Evolutionary conservation across 2,329 filamentous ascomycete genomes (phyloP), one percentile per base, ranked within the genome.

Genomic region (Tolypocladium endophyticum): DNA sequence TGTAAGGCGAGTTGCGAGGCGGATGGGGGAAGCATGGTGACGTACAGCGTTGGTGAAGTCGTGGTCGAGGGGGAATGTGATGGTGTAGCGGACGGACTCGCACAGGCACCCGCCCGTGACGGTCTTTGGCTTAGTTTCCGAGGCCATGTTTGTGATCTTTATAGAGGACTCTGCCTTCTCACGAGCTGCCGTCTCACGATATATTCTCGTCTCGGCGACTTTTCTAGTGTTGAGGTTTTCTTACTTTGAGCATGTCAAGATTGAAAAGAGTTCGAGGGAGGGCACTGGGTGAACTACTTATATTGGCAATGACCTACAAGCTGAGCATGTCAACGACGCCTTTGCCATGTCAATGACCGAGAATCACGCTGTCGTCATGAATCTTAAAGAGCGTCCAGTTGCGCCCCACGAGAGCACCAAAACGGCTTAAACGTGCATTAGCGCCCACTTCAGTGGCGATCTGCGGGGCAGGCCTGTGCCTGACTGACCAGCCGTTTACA

Each of bases 21-120:
- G 23, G 23, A 14, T 25, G 43, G 43, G 23, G 43, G 11, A 4
- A 18, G 43, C 18, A 47, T 11, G n/a, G 4, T 18, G 12, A 58
- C 65, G 57, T 67, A 76, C 74, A 36, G 63, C 62, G 43, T 63
- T 66, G 61, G 67, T 62, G 61, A 80, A 82, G 61, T 81, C 73
- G 60, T 80, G 77, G 58, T 73, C 68, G 1, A 67, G 58, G 0
- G 79, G 74, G 60, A 83, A 81, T 35, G 73, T 71, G 50, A 81
- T 70, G 28, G 69, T 72, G 66, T 83, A 83, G 57, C 79, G 75
- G 50, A 84, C 70, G 25, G 73, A 71, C 55, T 72, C 73, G 66
- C 81, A 83, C 56, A 83, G 73, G 64, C 81, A 84, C 39, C 81
- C 80, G 45, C 80, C 81, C 0, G 74, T 76, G 63, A 83, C 70